phyloP scores from a whole-genome alignment of 2,329 filamentous ascomycete species.

The Diaporthe amygdali region DNA sequence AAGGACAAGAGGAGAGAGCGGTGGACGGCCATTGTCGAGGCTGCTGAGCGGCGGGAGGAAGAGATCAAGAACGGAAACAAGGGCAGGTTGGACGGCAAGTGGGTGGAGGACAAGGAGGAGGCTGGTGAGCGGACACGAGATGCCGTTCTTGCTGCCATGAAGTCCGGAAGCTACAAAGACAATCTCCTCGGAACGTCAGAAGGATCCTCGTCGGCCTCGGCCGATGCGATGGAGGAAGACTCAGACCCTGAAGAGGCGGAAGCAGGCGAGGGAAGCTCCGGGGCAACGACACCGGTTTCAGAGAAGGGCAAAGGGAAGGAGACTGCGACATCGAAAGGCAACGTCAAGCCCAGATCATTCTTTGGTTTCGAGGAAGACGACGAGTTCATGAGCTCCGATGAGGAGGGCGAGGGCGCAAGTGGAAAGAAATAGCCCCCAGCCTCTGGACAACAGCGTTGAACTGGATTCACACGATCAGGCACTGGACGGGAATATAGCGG shows the following conservation, averaged over 20 bases:
- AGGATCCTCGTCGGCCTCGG: slow-evolving; percentile 46
- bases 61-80: slow-evolving; percentile 78
- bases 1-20: slow-evolving; percentile 83
- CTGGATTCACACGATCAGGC: not conserved
- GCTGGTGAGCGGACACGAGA: slow-evolving; percentile 82
- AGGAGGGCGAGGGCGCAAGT: slow-evolving; percentile 54
- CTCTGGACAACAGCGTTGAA: slow-evolving; percentile 16
- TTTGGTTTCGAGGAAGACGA: slow-evolving; percentile 83
- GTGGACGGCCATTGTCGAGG: slow-evolving; percentile 88
- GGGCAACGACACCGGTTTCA: slow-evolving; percentile 55
- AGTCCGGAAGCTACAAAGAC: slow-evolving; percentile 66
- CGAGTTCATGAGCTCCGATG: slow-evolving; percentile 72
- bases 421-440: slow-evolving; percentile 26
- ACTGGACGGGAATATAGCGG: not conserved
- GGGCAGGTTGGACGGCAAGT: slow-evolving; percentile 82
- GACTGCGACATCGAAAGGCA: slow-evolving; percentile 22
- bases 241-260: slow-evolving; percentile 40
- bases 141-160: slow-evolving; percentile 75
- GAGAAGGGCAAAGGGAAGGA: slow-evolving; percentile 42
- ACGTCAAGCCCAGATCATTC: slow-evolving; percentile 55
- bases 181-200: slow-evolving; percentile 59
- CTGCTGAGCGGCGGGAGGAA: slow-evolving; percentile 81
- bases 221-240: slow-evolving; percentile 36
- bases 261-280: slow-evolving; percentile 46
- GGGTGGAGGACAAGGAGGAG: slow-evolving; percentile 95